Evolutionary conservation across 345 rosid genomes (phyloP).

Genomic region (Turritis glabra): DNA sequence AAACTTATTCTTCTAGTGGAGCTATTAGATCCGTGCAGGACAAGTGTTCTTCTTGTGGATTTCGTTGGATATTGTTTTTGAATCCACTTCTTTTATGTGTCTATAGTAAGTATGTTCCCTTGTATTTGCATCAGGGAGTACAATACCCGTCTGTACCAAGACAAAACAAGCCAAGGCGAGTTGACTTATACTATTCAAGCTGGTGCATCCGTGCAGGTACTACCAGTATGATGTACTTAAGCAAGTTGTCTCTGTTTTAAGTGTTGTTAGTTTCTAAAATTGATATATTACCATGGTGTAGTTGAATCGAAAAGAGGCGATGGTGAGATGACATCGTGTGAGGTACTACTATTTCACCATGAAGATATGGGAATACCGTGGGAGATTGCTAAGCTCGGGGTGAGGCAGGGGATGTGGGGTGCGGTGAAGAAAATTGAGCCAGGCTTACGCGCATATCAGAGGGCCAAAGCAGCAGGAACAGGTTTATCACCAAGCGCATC

Average conservation of each 20-base stretch:
- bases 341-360: conserved; percentile 90
- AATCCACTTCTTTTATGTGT: not conserved
- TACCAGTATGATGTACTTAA: not conserved
- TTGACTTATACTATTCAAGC: conserved; percentile 91
- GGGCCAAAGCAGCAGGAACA: conserved; percentile 57
- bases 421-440: conserved; percentile 95
- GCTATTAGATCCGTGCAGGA: not conserved
- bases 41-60: not conserved
- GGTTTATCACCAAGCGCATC: conserved; percentile 59
- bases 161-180: conserved; percentile 77
- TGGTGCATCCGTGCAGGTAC: conserved; percentile 96
- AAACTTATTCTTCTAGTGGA: not conserved
- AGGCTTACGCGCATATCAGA: conserved; percentile 73
- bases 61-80: conserved; percentile 2
- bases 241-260: not conserved
- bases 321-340: conserved; percentile 81
- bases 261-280: conserved; percentile 6
- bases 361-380: conserved; percentile 99
- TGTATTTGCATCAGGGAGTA: conserved; percentile 64
- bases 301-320: conserved; percentile 89
- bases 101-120: not conserved
- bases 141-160: conserved; percentile 70
- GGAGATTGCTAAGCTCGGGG: conserved; percentile 95
- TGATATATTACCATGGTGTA: conserved; percentile 40
- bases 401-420: conserved; percentile 99